Percentiles rank a stretch among this genome's conserved stretches.
Evolutionary conservation across 1,139 yeast genomes (phyloP).

Genomic region (Sugiyamaella sp.): DNA sequence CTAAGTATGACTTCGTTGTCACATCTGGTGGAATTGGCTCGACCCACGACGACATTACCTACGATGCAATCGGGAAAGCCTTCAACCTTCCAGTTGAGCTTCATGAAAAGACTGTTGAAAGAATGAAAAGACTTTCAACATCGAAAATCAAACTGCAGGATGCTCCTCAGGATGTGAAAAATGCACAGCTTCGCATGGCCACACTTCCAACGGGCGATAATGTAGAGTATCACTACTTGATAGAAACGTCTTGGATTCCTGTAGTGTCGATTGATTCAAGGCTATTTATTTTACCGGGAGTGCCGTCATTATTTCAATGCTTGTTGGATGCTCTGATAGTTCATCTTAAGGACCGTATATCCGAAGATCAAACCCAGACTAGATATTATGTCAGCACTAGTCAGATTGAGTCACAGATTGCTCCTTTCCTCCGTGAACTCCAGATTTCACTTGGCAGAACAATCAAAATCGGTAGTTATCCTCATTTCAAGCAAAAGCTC

Average conservation of each 20-base stretch:
- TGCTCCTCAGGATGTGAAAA: conserved; percentile 48
- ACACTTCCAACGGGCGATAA: conserved; percentile 59
- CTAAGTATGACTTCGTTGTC: conserved; percentile 65
- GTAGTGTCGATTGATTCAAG: conserved; percentile 64
- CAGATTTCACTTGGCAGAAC: conserved; percentile 51
- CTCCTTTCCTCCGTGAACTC: conserved; percentile 59
- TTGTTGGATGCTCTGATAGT: conserved; percentile 51
- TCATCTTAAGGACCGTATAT: conserved; percentile 38
- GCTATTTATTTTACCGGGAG: conserved; percentile 78
- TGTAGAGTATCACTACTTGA: conserved; percentile 57
- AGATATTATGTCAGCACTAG: conserved; percentile 67
- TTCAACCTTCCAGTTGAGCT: conserved; percentile 55
- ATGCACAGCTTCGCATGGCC: conserved; percentile 78
- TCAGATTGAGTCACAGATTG: conserved; percentile 65
- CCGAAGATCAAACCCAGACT: conserved; percentile 42
- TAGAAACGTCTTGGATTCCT: conserved; percentile 78
- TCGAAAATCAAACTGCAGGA: conserved; percentile 44
- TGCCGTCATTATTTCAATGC: conserved; percentile 68
- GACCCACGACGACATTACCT: conserved; percentile 88
- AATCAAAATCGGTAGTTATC: conserved; percentile 81
- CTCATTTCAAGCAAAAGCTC: conserved; percentile 62
- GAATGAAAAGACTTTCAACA: conserved; percentile 57
- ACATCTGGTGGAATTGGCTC: conserved; percentile 89
- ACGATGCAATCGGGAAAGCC: conserved; percentile 67
- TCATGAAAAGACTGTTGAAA: conserved; percentile 59